Base-by-base conservation (phyloP, 345 rosid genomes). In the Aethionema arabicum region DNA sequence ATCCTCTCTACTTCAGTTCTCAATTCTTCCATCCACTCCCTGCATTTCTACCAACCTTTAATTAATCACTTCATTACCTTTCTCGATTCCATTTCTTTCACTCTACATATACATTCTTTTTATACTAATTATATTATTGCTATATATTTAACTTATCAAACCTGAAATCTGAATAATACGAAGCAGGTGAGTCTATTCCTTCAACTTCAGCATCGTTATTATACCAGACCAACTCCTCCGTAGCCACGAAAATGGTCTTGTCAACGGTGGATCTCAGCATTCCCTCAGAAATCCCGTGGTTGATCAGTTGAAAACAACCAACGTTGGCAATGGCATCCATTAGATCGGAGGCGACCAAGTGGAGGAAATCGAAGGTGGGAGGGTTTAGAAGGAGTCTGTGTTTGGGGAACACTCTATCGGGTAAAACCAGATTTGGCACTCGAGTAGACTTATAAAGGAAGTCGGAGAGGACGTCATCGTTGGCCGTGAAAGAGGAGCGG, bases 301-400 rank as follows among this genome's bases (percentile, higher is more conserved):
- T 85, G 33, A 83, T 84, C 29, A 92, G 68, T 69, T 92, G 95
- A 47, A 89, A 92, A 72, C 96, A 88, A 35, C 96, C 96, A n/a
- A 81, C 62, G 50, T 73, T 77, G 37, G 77, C 43, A 2, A 83
- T 40, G 15, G 96, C 83, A 64, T 86, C 88, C 63, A 80, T 32
- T 56, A 82, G 45, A 45, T 71, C 8, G 2, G 76, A 43, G 41
- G 12, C 73, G 56, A 55, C 15, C 56, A 15, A 88, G 12, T 5
- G 70, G 52, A 63, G 77, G 56, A 77, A 80, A 63, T 91, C 91
- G 37, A 91, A 68, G 55, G 54, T 68, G 3, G 88, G 82, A 39
- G 89, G 96, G 58, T 79, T 83, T 5, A 76, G 73, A 10, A 85
- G 72, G 68, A 79, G 70, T 53, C 73, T 83, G 54, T 83, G 95